Conservation (phyloP, 2,329 filamentous ascomycete genomes). For the Nemania abortiva region DNA sequence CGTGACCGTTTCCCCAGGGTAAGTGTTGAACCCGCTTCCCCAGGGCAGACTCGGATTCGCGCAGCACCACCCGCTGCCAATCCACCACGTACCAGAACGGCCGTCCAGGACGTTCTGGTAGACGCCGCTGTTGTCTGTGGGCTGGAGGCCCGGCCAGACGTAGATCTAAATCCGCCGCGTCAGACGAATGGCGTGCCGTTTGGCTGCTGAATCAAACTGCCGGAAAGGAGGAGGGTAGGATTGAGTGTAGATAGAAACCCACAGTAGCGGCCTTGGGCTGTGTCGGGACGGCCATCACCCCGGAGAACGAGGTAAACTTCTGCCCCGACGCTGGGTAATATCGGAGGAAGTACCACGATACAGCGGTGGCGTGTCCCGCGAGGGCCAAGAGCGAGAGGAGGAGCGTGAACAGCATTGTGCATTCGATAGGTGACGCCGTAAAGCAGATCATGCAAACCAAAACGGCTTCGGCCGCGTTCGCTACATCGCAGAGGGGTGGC, state of each 20-base stretch:
- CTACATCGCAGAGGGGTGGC: not conserved
- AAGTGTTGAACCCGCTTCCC: slow-evolving; percentile 56
- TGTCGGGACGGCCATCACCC: slow-evolving; percentile 49
- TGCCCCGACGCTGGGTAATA: slow-evolving; percentile 52
- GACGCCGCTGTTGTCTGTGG: slow-evolving; percentile 55
- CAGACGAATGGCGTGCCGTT: not conserved
- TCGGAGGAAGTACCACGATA: slow-evolving; percentile 53
- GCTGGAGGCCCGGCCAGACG: slow-evolving; percentile 58
- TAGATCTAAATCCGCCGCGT: slow-evolving; percentile 50
- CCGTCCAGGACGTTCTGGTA: slow-evolving; percentile 59
- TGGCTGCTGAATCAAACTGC: not conserved
- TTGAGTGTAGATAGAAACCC: not conserved
- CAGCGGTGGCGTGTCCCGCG: slow-evolving; percentile 47
- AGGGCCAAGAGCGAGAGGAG: slow-evolving; percentile 45
- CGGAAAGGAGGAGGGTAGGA: not conserved
- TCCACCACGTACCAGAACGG: slow-evolving; percentile 56
- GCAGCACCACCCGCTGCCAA: slow-evolving; percentile 58
- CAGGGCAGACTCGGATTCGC: slow-evolving; percentile 55
- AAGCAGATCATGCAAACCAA: not conserved
- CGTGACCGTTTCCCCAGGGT: slow-evolving; percentile 50
- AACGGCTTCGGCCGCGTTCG: slow-evolving; percentile 4
- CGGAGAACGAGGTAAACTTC: slow-evolving; percentile 52
- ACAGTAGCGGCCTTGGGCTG: slow-evolving; percentile 50
- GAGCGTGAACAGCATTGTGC: slow-evolving; percentile 34
- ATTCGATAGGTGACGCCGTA: slow-evolving; percentile 8